Evolutionary conservation across 805 yeast genomes (phyloP), one percentile per base, ranked within the genome.

Genomic region (Candida michaelii): DNA sequence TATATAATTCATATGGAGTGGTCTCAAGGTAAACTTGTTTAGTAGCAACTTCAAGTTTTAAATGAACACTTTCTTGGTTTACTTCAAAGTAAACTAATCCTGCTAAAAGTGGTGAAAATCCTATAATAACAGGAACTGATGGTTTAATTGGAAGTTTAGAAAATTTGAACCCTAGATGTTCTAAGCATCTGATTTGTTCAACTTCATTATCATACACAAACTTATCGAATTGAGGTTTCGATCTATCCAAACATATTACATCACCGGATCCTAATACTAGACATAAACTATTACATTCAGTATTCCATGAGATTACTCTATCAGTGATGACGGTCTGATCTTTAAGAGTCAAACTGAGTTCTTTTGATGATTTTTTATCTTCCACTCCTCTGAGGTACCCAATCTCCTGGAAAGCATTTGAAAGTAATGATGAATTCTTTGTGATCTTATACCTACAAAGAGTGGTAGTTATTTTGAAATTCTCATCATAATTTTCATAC

Each of bases 121-220:
- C 63, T 9, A 69, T 51, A 13, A 64, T 51, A 13, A 64, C 54
- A 6, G 77, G 71, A 13, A 43, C 39, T 4, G 40, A 39, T 3
- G 39, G 30, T 1, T 38, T 19, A 10, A 42, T 16, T n/a, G 45
- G 32, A 3, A 49, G 14, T 21, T 51, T 51, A 0, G 80, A 76
- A 32, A 80, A 69, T 36, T 64, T 58, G 53, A 74, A 82, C 0
- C 85, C 87, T 5, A 76, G 69, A 48, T 81, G 85, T 23, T 71
- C 61, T 2, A 81, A 50, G 0, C 77, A 62, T 2, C 13, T 19
- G 23, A 64, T 13, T 65, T 65, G 34, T 66, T 38, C 39, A 11
- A 31, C 7, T 34, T 23, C 21, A 3, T 16, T 10, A 23, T 11
- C 10, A 34, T 19, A 23, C 14, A 3, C 3, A 24, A 23, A 34